phyloP scores from a whole-genome alignment of 2,329 filamentous ascomycete species.

The Aschersonia sp. region DNA sequence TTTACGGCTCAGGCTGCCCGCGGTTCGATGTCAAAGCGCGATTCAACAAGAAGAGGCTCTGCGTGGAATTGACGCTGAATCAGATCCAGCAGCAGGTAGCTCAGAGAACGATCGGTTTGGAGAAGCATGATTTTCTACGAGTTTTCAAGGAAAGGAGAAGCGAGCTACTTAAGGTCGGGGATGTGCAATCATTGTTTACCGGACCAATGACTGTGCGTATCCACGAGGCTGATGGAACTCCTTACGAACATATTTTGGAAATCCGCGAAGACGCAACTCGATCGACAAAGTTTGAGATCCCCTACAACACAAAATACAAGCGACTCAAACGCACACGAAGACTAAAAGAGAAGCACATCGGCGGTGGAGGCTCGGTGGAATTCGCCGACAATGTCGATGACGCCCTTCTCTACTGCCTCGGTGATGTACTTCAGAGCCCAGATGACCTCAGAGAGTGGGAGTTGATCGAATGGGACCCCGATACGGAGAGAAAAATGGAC shows the following conservation, averaged over 20 bases:
- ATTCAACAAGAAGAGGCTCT: slow-evolving; percentile 96
- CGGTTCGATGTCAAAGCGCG: slow-evolving; percentile 73
- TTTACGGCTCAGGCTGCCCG: slow-evolving; percentile 77
- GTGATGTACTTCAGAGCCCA: slow-evolving; percentile 72
- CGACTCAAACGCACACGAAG: slow-evolving; percentile 77
- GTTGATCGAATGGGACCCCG: slow-evolving; percentile 76
- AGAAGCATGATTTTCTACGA: slow-evolving; percentile 65
- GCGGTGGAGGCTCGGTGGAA: slow-evolving; percentile 42
- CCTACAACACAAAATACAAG: slow-evolving; percentile 99
- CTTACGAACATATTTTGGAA: slow-evolving; percentile 94
- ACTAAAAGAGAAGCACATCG: slow-evolving; percentile 57
- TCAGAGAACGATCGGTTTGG: slow-evolving; percentile 32
- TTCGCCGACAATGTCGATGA: slow-evolving; percentile 54
- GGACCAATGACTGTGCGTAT: slow-evolving; percentile 97
- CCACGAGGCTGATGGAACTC: slow-evolving; percentile 94
- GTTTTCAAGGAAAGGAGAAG: slow-evolving; percentile 69
- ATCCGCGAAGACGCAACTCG: slow-evolving; percentile 77
- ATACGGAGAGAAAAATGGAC: slow-evolving; percentile 84
- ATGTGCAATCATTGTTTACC: slow-evolving; percentile 69
- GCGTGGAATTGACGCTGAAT: slow-evolving; percentile 79
- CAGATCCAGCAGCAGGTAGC: slow-evolving; percentile 48
- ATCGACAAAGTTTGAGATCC: slow-evolving; percentile 71
- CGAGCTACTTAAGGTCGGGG: slow-evolving; percentile 47
- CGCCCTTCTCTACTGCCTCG: slow-evolving; percentile 77
- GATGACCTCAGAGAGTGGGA: slow-evolving; percentile 77